phyloP scores from a whole-genome alignment of 441 rosid species.

The Manihot esculenta region DNA sequence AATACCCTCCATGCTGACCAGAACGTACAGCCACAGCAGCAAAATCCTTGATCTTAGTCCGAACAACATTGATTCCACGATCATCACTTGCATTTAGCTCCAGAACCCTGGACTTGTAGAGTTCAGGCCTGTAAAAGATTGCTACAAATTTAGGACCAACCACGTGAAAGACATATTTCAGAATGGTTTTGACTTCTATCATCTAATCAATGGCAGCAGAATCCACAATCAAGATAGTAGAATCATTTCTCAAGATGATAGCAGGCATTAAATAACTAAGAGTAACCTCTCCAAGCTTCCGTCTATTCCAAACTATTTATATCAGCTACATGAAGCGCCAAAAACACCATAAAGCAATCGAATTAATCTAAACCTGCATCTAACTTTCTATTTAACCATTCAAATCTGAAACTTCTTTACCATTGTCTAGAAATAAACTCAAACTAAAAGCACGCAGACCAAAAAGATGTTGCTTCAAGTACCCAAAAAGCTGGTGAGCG shows the following conservation, averaged over 20 bases:
- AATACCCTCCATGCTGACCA: slow-evolving; percentile 66
- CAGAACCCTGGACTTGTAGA: slow-evolving; percentile 88
- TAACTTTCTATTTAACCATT: not conserved
- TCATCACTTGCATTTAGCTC: slow-evolving; percentile 99
- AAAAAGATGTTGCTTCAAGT: slow-evolving; percentile 4
- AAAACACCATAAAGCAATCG: not conserved
- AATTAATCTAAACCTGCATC: not conserved
- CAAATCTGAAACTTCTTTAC: not conserved
- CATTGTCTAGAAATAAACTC: not conserved
- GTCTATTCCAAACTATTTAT: not conserved
- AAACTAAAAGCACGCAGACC: not conserved
- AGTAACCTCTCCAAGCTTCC: too few species aligned
- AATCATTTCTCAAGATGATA: too few species aligned
- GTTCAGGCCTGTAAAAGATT: slow-evolving; percentile 65
- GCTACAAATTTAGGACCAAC: not conserved
- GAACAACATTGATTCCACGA: slow-evolving; percentile 95
- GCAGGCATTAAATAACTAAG: too few species aligned
- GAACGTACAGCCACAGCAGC: slow-evolving; percentile 95
- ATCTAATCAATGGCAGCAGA: too few species aligned
- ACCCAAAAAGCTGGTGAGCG: slow-evolving; percentile 91
- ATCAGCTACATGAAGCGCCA: too few species aligned
- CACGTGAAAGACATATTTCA: not conserved
- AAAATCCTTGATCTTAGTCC: slow-evolving; percentile 94
- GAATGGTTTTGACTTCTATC: not conserved
- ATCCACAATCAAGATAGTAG: too few species aligned